phyloP scores from a whole-genome alignment of 2,329 filamentous ascomycete species.

The Emergomyces orientalis region DNA sequence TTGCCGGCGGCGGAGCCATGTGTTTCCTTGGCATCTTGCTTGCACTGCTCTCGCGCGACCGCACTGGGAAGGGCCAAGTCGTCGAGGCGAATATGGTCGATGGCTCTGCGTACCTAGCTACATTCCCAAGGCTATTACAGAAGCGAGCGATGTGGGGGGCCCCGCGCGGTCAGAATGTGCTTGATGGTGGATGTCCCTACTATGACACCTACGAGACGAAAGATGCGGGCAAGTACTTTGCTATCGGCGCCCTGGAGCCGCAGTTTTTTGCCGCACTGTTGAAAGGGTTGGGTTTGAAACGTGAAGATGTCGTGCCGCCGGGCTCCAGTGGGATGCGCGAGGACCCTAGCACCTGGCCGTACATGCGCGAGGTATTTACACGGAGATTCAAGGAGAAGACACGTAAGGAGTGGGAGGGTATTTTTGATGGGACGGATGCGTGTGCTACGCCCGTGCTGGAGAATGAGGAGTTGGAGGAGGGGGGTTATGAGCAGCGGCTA shows the following conservation, averaged over 20 bases:
- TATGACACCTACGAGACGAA: constrained; percentile 83
- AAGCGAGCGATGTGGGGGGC: constrained; percentile 54
- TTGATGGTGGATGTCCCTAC: constrained; percentile 79
- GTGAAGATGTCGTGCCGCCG: constrained; percentile 33
- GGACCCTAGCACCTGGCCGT: constrained; percentile 59
- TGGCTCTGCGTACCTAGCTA: constrained; percentile 67
- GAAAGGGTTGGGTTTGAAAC: constrained; percentile 53
- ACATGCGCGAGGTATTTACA: constrained; percentile 53
- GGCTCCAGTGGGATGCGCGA: constrained; percentile 45
- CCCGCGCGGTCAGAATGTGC: constrained; percentile 61
- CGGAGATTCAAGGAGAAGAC: constrained; percentile 59
- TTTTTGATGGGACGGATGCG: constrained; percentile 87
- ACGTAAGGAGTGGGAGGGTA: constrained; percentile 66
- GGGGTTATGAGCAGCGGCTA: constrained; percentile 41
- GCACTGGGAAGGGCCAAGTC: constrained; percentile 66
- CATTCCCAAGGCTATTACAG: constrained; percentile 61
- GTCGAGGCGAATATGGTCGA: constrained; percentile 98
- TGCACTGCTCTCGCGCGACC: constrained; percentile 59
- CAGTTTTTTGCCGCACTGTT: constrained; percentile 68
- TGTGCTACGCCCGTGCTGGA: constrained; percentile 83
- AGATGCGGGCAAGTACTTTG: constrained; percentile 64
- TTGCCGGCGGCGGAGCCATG: constrained; percentile 76
- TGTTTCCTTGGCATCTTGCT: constrained; percentile 75
- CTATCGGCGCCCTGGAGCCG: constrained; percentile 83
- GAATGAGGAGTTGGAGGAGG: constrained; percentile 59